A percentile compares a stretch with the other conserved stretches of the same genome.
phyloP scores from a whole-genome alignment of 176 grass and related monocot genomes.

The Bothriochloa decipiens region DNA sequence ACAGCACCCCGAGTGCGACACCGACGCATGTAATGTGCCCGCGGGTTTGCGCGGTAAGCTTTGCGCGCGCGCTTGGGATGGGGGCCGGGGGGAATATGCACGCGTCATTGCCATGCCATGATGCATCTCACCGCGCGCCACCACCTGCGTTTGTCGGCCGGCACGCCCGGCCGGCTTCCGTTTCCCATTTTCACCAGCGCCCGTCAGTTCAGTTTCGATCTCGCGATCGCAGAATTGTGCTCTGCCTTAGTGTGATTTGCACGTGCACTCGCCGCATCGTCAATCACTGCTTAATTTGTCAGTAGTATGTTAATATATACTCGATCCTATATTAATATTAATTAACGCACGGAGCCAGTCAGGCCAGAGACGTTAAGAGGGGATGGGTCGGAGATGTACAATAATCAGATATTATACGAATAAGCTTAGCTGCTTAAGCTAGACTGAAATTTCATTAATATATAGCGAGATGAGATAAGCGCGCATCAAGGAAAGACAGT shows the following conservation, averaged over 20 bases:
- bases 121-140: constrained; percentile 7
- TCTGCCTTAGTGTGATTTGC: neutral
- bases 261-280: neutral
- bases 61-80: neutral
- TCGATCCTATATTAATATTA: too few species aligned
- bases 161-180: neutral
- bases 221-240: neutral
- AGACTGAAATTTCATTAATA: too few species aligned
- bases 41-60: constrained; percentile 3
- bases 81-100: constrained; percentile 9
- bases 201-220: neutral
- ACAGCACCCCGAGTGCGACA: neutral
- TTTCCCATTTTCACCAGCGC: neutral
- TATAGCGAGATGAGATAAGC: too few species aligned
- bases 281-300: too few species aligned
- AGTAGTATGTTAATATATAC: too few species aligned
- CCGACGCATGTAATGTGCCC: constrained; percentile 5
- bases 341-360: too few species aligned
- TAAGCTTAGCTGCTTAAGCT: too few species aligned
- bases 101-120: constrained; percentile 8
- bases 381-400: too few species aligned
- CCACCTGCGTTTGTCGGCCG: constrained; percentile 41
- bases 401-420: too few species aligned
- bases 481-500: too few species aligned
- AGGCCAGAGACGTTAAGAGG: too few species aligned